Evolutionary conservation across 108 stramenopile species (phyloP).

Genomic region (Nannochloropsis oceanica): DNA sequence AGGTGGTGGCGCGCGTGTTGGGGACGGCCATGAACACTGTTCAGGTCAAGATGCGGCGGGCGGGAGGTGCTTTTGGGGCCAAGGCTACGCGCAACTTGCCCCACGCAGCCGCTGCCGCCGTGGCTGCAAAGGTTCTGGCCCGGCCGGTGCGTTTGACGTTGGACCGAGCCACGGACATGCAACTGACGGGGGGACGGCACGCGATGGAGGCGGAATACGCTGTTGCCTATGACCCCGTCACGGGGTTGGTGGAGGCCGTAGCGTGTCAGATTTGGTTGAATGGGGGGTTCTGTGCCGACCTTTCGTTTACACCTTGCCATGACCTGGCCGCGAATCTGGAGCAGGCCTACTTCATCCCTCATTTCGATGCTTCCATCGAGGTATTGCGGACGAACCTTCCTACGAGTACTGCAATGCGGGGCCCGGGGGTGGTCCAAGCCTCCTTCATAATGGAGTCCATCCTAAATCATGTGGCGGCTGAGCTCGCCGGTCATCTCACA

Average conservation of each 20-base stretch:
- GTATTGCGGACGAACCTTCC: conserved; percentile 10
- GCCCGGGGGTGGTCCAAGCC: conserved; percentile 22
- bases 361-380: neutral
- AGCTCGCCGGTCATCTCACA: neutral
- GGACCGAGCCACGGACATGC: conserved; percentile 17
- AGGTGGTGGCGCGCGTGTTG: conserved; percentile 1
- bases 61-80: conserved; percentile 29
- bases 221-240: neutral
- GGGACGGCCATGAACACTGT: neutral
- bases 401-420: conserved; percentile 11
- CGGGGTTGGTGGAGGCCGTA: neutral
- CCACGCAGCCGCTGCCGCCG: conserved; percentile 8
- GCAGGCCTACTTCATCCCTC: conserved; percentile 5
- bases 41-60: neutral
- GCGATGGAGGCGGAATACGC: conserved; percentile 20
- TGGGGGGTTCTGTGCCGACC: neutral
- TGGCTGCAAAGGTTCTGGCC: neutral
- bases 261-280: neutral
- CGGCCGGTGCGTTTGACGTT: neutral
- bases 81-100: conserved; percentile 15
- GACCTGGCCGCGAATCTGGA: neutral
- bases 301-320: neutral
- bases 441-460: conserved; percentile 2
- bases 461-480: neutral
- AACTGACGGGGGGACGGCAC: conserved; percentile 13